These are phyloP conservation scores for Aspergillus candidus DNA, from an alignment of 2,329 filamentous ascomycete species.

Conservation along the genomic window DNA sequence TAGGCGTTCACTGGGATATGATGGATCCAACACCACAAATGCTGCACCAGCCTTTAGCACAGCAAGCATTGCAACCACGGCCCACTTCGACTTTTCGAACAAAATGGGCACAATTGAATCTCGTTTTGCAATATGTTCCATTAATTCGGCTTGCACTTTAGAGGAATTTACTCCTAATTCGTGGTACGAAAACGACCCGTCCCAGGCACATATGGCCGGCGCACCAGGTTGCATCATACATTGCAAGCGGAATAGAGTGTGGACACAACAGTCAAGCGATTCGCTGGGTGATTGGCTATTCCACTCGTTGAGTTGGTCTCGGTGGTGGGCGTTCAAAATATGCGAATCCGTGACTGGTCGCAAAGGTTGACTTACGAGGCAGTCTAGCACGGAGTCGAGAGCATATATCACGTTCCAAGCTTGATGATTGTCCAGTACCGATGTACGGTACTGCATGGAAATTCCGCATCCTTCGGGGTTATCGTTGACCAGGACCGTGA, in stretches of 20 bases:
- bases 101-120: neutral
- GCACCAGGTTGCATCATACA: constrained; percentile 1
- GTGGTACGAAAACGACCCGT: constrained; percentile 8
- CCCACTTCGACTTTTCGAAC: constrained; percentile 4
- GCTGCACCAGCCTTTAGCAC: constrained; percentile 21
- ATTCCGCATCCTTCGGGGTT: no score
- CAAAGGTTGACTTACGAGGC: neutral
- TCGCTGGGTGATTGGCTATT: neutral
- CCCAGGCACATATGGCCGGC: constrained; percentile 15
- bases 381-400: no score
- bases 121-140: neutral
- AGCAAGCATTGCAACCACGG: constrained; percentile 10
- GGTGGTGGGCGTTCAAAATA: neutral
- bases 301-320: neutral
- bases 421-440: no score
- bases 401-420: no score
- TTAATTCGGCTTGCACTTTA: neutral
- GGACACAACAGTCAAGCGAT: neutral
- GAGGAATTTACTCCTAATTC: constrained; percentile 4
- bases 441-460: no score
- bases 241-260: constrained; percentile 2
- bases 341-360: no score
- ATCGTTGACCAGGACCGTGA: no score
- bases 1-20: constrained; percentile 28
- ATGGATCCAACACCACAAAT: constrained; percentile 25